Evolutionary conservation across 345 rosid genomes (phyloP), one percentile per base, ranked within the genome.

Genomic region (Isatis tinctoria): DNA sequence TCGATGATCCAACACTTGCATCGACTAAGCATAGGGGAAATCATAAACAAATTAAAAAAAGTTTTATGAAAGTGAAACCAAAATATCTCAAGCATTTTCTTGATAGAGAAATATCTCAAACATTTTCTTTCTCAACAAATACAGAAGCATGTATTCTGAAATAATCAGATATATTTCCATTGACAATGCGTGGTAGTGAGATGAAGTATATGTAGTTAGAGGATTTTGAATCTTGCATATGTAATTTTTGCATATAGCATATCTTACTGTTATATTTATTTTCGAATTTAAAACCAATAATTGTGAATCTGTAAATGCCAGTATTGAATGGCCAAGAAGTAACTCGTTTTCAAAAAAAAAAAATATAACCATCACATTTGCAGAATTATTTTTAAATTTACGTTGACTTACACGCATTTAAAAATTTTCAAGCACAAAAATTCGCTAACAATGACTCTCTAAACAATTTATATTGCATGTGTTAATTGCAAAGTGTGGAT

Each of bases 21-120:
- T 48, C 67, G 73, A 68, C 79, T 75, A 49, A 75, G 79, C 73
- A 75, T 68, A n/a, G 1, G 51, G 37, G 45, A 10, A 37, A 48
- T 30, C 54, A 48, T 65, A 51, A 36, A 49, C n/a, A 49, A 20
- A 67, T 10, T 45, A 6, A 47, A 68, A 74, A 20, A 4, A 52
- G n/a, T n/a, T n/a, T 22, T 8, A 2, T 4, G 8, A 51, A n/a
- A 32, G 26, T 48, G 37, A 68, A 39, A 40, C 48, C 48, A 69
- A 75, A 75, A 69, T 69, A 69, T 69, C 78, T 74, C 30, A 1
- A 67, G 13, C 36, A 28, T 63, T 72, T 59, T 3, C 20, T 33
- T 66, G n/a, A 53, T 53, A 28, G 43, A 54, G 11, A 35, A 73
- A 8, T 36, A 36, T 58, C 51, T 17, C 13, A 14, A 33, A 9